A percentile compares a stretch with the other conserved stretches of the same genome.
phyloP scores from a whole-genome alignment of 2,329 filamentous ascomycete genomes.

The Claviceps sp. region DNA sequence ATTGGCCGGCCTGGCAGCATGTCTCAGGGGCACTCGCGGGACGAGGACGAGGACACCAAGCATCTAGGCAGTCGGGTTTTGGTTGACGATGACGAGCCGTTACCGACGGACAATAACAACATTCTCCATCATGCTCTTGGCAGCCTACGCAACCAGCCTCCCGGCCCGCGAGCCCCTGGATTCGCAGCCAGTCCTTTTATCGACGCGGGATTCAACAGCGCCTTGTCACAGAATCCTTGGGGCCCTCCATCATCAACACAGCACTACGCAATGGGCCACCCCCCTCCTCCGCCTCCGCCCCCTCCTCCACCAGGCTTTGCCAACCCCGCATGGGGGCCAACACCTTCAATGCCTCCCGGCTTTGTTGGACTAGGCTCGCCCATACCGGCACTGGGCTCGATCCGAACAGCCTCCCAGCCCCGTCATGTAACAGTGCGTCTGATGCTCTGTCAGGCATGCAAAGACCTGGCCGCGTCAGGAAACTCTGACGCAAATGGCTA shows the following conservation, averaged over 20 bases:
- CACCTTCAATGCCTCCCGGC: constrained; percentile 19
- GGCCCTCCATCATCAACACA: constrained; percentile 21
- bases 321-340: constrained; percentile 26
- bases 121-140: constrained; percentile 5
- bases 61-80: constrained; percentile 87
- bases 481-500: constrained; percentile 45
- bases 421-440: constrained; percentile 57
- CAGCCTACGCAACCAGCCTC: constrained; percentile 34
- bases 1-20: constrained; percentile 78
- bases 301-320: constrained; percentile 34
- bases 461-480: constrained; percentile 33
- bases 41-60: constrained; percentile 55
- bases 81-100: constrained; percentile 57
- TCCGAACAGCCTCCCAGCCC: constrained; percentile 33
- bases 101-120: constrained; percentile 18
- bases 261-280: constrained; percentile 13
- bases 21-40: constrained; percentile 36
- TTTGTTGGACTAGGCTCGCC: constrained; percentile 22
- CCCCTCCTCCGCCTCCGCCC: neutral
- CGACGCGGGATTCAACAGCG: constrained; percentile 23
- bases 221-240: constrained; percentile 27
- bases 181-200: constrained; percentile 30
- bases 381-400: constrained; percentile 14
- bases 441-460: constrained; percentile 68
- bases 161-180: constrained; percentile 27